Evolutionary conservation across 768 basidiomycete species (phyloP), one percentile per base, ranked within the genome.

Genomic region (Botryobasidium botryosum): DNA sequence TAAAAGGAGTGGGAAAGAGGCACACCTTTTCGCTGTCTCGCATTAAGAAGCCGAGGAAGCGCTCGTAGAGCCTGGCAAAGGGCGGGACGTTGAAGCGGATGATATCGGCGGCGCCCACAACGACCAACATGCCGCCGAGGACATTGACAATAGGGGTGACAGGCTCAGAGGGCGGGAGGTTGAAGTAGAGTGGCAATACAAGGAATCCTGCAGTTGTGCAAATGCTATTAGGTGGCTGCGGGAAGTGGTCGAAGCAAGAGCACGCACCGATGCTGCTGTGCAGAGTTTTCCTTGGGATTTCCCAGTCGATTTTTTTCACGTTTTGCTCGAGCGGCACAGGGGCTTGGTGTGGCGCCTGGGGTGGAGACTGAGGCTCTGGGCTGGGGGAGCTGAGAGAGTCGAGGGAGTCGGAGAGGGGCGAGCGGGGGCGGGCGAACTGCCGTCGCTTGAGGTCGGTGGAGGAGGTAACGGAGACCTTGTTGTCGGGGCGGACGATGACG

Each of bases 221-320:
- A 18, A 15, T 12, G 13, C 12, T 21, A 27, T 27, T 13, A 31
- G 28, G 29, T 21, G 40, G 25, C 25, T 13, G 10, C 8, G 17
- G 8, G 12, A 12, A 27, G 24, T 26, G 8, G 13, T 25, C 8
- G 15, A 24, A 27, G 40, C 23, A 8, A 24, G 8, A 21, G 15
- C 43, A 68, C 77, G 25, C 32, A 85, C 87, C 88, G 49, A 92
- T 92, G 3, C 81, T 84, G 10, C 82, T 80, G 60, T 94, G 90
- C 35, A 94, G 59, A 7, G 73, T 61, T 61, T 94, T 94, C 51
- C 90, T 64, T 1, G 90, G 90, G 40, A 94, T 77, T 61, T 94
- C 90, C 77, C 80, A 88, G 61, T 90, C 81, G 25, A 42, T 13
- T n/a, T n/a, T n/a, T n/a, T n/a, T n/a, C n/a, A n/a, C n/a, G n/a